Evolutionary conservation across 306 rosid species (phyloP).

Genomic region (Sicyos baderoa): DNA sequence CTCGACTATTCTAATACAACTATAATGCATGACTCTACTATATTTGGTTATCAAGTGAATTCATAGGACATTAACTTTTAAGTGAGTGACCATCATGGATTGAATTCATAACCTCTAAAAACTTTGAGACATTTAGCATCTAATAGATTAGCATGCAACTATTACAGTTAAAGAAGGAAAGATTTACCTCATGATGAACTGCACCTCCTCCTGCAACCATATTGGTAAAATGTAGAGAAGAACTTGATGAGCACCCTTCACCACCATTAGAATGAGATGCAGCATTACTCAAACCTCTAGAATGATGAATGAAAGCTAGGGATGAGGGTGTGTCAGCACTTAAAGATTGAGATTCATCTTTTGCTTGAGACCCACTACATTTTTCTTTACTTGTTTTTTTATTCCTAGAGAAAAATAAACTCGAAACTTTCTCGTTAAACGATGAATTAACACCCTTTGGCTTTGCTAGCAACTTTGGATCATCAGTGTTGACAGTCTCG

Average conservation of each 20-base stretch:
- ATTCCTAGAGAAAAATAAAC: slow-evolving; percentile 74
- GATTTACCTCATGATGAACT: slow-evolving; percentile 53
- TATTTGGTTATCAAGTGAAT: too few species aligned
- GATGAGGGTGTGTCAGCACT: slow-evolving; percentile 30
- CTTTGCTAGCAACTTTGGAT: slow-evolving; percentile 43
- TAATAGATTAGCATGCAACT: not conserved
- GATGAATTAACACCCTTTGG: slow-evolving; percentile 65
- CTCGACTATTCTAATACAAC: too few species aligned
- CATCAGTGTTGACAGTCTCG: slow-evolving; percentile 30
- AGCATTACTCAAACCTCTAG: slow-evolving; percentile 31
- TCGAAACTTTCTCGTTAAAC: slow-evolving; percentile 70
- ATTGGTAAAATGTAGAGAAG: slow-evolving; percentile 30
- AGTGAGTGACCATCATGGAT: too few species aligned
- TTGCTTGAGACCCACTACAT: slow-evolving; percentile 32
- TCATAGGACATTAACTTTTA: too few species aligned
- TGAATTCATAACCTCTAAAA: too few species aligned
- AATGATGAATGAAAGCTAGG: slow-evolving; percentile 22
- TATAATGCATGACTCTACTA: too few species aligned
- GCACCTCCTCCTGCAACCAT: slow-evolving; percentile 38
- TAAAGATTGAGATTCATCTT: slow-evolving; percentile 33
- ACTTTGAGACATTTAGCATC: not conserved
- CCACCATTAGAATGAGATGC: slow-evolving; percentile 39
- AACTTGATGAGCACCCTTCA: slow-evolving; percentile 41
- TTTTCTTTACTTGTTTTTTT: slow-evolving; percentile 65
- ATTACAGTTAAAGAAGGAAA: slow-evolving; percentile 1